A percentile compares a stretch with the other conserved stretches of the same genome.
Conservation (phyloP, 805 yeast species). For the Kodamaea restingae region DNA sequence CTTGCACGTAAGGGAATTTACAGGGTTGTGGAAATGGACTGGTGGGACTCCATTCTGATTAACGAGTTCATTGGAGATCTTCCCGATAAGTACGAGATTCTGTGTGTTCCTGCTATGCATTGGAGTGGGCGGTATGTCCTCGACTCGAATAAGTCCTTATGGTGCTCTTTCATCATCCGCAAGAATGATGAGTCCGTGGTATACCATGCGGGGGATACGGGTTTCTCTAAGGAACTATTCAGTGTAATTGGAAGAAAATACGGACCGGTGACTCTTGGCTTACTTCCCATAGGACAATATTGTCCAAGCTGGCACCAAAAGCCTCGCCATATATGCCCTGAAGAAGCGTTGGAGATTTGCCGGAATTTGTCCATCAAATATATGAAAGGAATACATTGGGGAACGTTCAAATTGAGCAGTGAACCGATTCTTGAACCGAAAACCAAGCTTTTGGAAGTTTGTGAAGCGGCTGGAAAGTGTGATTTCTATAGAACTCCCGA, state of each 20-base stretch:
- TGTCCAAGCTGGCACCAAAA: conserved; percentile 92
- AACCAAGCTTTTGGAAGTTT: conserved; percentile 47
- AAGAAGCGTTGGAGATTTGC: conserved; percentile 68
- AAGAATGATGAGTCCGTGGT: conserved; percentile 66
- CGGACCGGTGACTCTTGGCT: conserved; percentile 57
- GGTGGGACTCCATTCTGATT: conserved; percentile 70
- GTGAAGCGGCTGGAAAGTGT: conserved; percentile 34
- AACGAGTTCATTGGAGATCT: conserved; percentile 37
- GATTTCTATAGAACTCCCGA: conserved; percentile 59
- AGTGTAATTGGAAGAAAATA: conserved; percentile 56
- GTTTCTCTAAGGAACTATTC: conserved; percentile 75
- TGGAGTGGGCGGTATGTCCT: conserved; percentile 88
- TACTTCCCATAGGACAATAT: conserved; percentile 93
- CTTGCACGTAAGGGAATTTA: conserved; percentile 57
- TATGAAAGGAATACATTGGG: conserved; percentile 93
- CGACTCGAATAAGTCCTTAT: conserved; percentile 76
- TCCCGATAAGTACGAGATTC: conserved; percentile 63
- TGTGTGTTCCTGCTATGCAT: conserved; percentile 93
- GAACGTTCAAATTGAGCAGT: conserved; percentile 84
- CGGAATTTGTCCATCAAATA: conserved; percentile 54
- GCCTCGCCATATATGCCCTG: conserved; percentile 83
- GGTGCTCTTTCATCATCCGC: conserved; percentile 82
- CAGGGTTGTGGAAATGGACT: conserved; percentile 71
- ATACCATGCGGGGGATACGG: conserved; percentile 95
- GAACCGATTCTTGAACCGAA: conserved; percentile 88